These are phyloP conservation scores for Pseudocercospora pini-densiflorae DNA, from an alignment of 2,329 filamentous ascomycete genomes.

Conservation along the genomic window DNA sequence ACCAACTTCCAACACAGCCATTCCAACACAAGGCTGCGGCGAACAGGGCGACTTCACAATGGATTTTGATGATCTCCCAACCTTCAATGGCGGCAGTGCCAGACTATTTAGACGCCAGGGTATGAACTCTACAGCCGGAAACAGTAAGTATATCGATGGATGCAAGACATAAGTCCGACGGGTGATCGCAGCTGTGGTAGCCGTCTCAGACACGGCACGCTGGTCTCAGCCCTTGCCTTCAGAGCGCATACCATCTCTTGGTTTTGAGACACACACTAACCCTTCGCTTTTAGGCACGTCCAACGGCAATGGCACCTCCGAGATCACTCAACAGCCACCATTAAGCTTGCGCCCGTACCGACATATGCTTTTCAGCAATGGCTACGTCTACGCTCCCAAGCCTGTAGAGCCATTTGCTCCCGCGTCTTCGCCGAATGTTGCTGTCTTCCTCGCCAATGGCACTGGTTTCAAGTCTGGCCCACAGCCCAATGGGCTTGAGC, in stretches of 20 bases:
- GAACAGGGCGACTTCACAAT: slow-evolving; percentile 51
- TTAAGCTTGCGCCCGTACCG: slow-evolving; percentile 52
- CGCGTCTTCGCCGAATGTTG: slow-evolving; percentile 52
- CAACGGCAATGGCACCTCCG: slow-evolving; percentile 33
- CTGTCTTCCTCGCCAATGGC: slow-evolving; percentile 50
- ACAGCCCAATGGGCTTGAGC: slow-evolving; percentile 33
- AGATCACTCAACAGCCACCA: slow-evolving; percentile 43
- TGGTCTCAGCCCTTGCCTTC: too few species aligned
- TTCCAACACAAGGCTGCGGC: slow-evolving; percentile 42
- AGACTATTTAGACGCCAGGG: slow-evolving; percentile 22
- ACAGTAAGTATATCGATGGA: too few species aligned
- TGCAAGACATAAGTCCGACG: too few species aligned
- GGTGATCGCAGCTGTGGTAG: too few species aligned
- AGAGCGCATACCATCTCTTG: too few species aligned
- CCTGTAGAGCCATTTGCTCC: slow-evolving; percentile 51
- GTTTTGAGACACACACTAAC: too few species aligned
- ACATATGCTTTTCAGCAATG: slow-evolving; percentile 57
- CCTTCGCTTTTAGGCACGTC: too few species aligned
- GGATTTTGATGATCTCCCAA: slow-evolving; percentile 44
- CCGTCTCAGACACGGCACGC: too few species aligned
- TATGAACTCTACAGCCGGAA: slow-evolving; percentile 11
- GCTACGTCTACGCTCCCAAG: slow-evolving; percentile 54
- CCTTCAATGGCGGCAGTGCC: slow-evolving; percentile 37
- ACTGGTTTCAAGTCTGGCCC: slow-evolving; percentile 28
- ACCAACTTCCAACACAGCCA: slow-evolving; percentile 29